phyloP scores from a whole-genome alignment of 2,329 filamentous ascomycete genomes.

The Chaetomium globosum region DNA sequence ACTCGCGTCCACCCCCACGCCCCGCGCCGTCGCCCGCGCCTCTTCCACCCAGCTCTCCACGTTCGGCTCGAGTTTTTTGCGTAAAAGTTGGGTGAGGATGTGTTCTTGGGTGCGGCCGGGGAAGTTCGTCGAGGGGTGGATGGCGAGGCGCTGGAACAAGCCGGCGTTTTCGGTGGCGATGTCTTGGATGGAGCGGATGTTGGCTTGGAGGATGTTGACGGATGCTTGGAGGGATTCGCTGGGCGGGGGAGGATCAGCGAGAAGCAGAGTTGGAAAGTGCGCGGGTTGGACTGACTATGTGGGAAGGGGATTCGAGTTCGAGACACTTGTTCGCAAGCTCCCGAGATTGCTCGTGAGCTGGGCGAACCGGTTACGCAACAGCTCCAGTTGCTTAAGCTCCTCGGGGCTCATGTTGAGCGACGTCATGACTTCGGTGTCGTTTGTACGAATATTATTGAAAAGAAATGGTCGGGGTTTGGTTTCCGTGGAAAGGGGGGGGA shows the following conservation, averaged over 20 bases:
- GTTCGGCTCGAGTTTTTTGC: constrained; percentile 80
- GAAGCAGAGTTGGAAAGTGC: neutral
- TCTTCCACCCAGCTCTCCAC: constrained; percentile 73
- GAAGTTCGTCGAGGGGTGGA: constrained; percentile 76
- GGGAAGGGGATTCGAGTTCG: constrained; percentile 67
- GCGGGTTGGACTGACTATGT: constrained; percentile 55
- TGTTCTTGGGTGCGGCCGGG: constrained; percentile 69
- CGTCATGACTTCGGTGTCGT: constrained; percentile 39
- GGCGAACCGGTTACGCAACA: constrained; percentile 67
- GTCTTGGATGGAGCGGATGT: constrained; percentile 67
- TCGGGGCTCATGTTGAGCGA: constrained; percentile 58
- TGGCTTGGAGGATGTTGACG: constrained; percentile 69
- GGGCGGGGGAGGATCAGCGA: constrained; percentile 1
- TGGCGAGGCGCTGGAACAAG: constrained; percentile 69
- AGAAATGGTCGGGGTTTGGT: no score
- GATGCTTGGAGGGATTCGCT: constrained; percentile 75
- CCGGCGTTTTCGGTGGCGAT: constrained; percentile 66
- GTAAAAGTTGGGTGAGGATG: constrained; percentile 69
- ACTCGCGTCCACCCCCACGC: constrained; percentile 39
- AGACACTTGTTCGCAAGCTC: constrained; percentile 63
- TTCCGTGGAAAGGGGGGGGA: no score
- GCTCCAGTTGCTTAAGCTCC: constrained; percentile 69
- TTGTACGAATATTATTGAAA: neutral
- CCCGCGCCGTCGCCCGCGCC: constrained; percentile 55
- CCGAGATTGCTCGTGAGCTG: constrained; percentile 70